A percentile compares a stretch with the other conserved stretches of the same genome.
phyloP scores from a whole-genome alignment of 495 filamentous ascomycete genomes.

The Schizothecium vesticola region DNA sequence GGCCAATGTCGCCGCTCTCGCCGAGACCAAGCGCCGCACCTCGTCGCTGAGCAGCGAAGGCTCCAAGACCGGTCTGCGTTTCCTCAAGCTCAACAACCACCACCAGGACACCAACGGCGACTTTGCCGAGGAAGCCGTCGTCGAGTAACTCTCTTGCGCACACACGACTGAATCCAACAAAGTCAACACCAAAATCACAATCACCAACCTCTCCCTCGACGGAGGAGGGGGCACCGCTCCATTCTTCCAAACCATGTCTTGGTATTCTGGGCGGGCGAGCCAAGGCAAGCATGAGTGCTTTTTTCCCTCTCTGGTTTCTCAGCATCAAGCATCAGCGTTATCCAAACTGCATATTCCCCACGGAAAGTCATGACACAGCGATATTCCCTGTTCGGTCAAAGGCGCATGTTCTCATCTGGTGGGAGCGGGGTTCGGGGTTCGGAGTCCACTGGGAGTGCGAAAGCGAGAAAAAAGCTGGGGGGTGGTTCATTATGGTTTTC shows the following conservation, averaged over 20 bases:
- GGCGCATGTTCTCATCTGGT: background rate
- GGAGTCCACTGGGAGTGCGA: background rate
- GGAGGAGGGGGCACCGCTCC: background rate
- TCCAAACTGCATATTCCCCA: background rate
- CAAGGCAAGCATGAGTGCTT: background rate
- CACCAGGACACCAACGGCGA: slow-evolving; percentile 38
- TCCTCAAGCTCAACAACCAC: slow-evolving; percentile 46
- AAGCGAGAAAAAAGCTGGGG: background rate
- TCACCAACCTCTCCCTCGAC: background rate
- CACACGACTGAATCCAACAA: background rate
- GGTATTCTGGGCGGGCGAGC: background rate
- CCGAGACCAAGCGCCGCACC: slow-evolving; percentile 26
- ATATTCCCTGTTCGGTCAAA: slow-evolving; percentile 1
- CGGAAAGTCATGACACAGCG: slow-evolving; percentile 1
- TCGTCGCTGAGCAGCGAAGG: slow-evolving; percentile 33
- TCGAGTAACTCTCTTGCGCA: slow-evolving; percentile 28
- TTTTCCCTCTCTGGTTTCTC: background rate
- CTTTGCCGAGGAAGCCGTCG: slow-evolving; percentile 40
- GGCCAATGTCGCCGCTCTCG: background rate
- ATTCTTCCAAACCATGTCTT: background rate
- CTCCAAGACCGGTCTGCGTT: slow-evolving; percentile 29
- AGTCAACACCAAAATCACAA: background rate
- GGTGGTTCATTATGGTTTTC: background rate
- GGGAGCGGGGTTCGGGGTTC: background rate
- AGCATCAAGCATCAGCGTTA: background rate